Conservation (phyloP, 805 yeast genomes). For the Danielozyma ontarioensis region DNA sequence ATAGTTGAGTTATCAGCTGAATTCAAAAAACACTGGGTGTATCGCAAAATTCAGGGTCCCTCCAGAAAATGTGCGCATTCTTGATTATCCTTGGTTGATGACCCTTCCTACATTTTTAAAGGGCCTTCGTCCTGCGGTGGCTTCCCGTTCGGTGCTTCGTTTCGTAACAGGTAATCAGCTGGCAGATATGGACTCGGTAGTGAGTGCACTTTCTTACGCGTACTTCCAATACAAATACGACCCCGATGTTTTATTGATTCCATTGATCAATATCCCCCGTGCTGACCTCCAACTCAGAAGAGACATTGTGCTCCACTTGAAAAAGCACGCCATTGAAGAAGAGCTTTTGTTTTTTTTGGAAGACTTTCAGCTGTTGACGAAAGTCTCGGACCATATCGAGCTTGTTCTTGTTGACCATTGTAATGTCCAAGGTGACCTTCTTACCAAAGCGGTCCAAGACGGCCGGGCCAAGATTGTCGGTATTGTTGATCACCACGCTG, state of each 20-base stretch:
- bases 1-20: too few species aligned
- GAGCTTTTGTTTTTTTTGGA: slow-evolving; percentile 59
- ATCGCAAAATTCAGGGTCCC: too few species aligned
- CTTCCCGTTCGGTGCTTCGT: too few species aligned
- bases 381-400: slow-evolving; percentile 17
- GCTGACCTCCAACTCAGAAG: slow-evolving; percentile 64
- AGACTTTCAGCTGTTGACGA: slow-evolving; percentile 42
- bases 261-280: slow-evolving; percentile 68
- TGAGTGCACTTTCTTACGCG: slow-evolving; percentile 69
- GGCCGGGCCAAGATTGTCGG: slow-evolving; percentile 38
- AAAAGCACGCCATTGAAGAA: slow-evolving; percentile 39
- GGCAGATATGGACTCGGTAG: slow-evolving; percentile 84
- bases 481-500: slow-evolving; percentile 87
- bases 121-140: not conserved
- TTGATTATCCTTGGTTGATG: not conserved
- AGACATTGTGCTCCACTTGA: slow-evolving; percentile 59
- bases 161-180: slow-evolving; percentile 80
- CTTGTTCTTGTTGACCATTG: slow-evolving; percentile 83
- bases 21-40: too few species aligned
- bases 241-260: slow-evolving; percentile 42
- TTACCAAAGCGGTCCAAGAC: slow-evolving; percentile 21
- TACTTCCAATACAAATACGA: slow-evolving; percentile 42
- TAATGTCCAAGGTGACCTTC: slow-evolving; percentile 47
- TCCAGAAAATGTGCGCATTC: too few species aligned
- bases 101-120: not conserved